These are phyloP conservation scores for Geotrichum restrictum DNA, from an alignment of 1,139 yeast species.

Conservation along the genomic window DNA sequence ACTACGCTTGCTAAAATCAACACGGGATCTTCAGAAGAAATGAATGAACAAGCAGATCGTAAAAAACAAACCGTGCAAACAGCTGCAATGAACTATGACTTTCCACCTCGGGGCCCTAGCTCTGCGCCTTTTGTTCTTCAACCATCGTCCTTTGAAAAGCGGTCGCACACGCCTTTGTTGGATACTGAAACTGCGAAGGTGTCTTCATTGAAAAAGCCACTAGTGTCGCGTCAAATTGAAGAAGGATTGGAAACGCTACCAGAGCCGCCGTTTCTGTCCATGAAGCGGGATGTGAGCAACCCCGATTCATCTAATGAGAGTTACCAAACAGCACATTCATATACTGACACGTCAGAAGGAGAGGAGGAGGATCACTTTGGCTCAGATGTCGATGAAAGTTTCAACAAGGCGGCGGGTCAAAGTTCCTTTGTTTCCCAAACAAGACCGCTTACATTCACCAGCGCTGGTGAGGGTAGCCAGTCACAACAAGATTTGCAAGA, in stretches of 20 bases:
- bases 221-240: not conserved
- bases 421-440: not conserved
- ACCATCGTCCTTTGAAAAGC: not conserved
- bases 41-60: not conserved
- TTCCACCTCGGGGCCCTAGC: not conserved
- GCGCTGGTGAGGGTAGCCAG: no score
- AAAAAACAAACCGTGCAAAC: no score
- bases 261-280: conserved; percentile 9
- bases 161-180: not conserved
- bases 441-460: not conserved
- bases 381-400: not conserved
- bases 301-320: conserved; percentile 14
- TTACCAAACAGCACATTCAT: conserved; percentile 14
- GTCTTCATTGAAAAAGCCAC: no score
- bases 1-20: not conserved
- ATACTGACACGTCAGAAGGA: conserved; percentile 1
- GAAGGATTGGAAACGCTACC: conserved; percentile 1
- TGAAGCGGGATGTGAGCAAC: not conserved
- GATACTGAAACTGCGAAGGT: no score
- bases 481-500: not conserved
- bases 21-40: not conserved
- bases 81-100: not conserved
- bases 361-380: not conserved
- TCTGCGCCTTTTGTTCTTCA: not conserved
- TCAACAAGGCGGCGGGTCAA: not conserved